A percentile compares a stretch with the other conserved stretches of the same genome.
phyloP scores from a whole-genome alignment of 2,329 filamentous ascomycete species.

The Fusarium equiseti region DNA sequence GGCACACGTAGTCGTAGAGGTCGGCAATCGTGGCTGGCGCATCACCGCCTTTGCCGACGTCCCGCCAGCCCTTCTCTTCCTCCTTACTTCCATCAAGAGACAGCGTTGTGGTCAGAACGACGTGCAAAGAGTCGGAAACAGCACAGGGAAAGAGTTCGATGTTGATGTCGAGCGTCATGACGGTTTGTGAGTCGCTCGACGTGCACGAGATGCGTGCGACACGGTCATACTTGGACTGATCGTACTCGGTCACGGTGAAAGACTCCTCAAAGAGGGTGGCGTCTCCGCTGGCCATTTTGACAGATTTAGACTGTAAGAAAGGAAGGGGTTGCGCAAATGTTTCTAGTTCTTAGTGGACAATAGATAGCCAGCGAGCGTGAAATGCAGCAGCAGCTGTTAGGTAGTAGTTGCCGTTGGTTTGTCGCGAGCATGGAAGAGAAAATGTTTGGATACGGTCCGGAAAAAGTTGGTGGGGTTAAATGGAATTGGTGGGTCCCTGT shows the following conservation, averaged over 20 bases:
- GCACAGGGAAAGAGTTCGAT: slow-evolving; percentile 86
- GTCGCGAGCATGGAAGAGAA: slow-evolving; percentile 32
- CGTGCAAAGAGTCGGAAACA: slow-evolving; percentile 79
- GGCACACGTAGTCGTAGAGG: slow-evolving; percentile 88
- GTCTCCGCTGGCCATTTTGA: slow-evolving; percentile 69
- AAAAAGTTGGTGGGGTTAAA: slow-evolving; percentile 42
- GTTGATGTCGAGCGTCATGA: slow-evolving; percentile 92
- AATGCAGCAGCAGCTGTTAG: neutral
- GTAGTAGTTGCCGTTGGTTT: slow-evolving; percentile 15
- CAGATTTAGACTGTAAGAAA: neutral
- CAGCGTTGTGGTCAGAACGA: slow-evolving; percentile 87
- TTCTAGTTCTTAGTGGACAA: neutral
- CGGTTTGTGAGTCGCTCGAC: slow-evolving; percentile 78
- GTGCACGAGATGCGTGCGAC: slow-evolving; percentile 86
- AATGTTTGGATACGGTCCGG: slow-evolving; percentile 39
- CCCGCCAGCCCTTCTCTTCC: slow-evolving; percentile 84
- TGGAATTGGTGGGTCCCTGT: slow-evolving; percentile 20
- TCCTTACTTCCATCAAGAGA: slow-evolving; percentile 87
- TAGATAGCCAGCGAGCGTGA: too few species aligned
- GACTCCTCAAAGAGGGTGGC: slow-evolving; percentile 93
- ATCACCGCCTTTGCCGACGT: slow-evolving; percentile 68
- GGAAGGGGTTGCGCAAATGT: neutral
- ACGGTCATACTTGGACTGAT: slow-evolving; percentile 93
- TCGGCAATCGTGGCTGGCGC: slow-evolving; percentile 76
- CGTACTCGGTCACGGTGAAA: slow-evolving; percentile 83